phyloP scores from a whole-genome alignment of 805 yeast species.

The Kluyveromyces nonfermentans region DNA sequence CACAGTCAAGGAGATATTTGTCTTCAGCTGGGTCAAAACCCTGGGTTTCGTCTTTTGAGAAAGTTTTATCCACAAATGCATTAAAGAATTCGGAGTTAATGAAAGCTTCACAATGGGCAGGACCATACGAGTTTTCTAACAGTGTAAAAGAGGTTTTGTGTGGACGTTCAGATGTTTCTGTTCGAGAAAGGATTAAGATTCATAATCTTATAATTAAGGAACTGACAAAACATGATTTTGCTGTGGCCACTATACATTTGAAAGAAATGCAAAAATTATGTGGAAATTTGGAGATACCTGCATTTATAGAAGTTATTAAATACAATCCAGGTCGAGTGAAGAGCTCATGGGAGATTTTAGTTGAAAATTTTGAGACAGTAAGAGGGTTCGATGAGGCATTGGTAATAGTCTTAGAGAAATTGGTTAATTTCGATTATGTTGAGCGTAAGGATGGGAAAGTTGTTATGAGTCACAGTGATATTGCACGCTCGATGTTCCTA shows the following conservation, averaged over 20 bases:
- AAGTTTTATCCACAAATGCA: background rate
- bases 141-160: constrained; percentile 9
- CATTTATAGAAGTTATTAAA: constrained; percentile 29
- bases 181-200: constrained; percentile 10
- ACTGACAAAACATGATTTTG: constrained; percentile 23
- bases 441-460: constrained; percentile 29
- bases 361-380: constrained; percentile 12
- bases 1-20: background rate
- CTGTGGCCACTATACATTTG: constrained; percentile 25
- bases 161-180: constrained; percentile 4
- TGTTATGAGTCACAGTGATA: constrained; percentile 10
- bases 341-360: constrained; percentile 40
- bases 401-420: constrained; percentile 27
- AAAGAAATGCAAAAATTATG: constrained; percentile 19
- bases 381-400: constrained; percentile 20
- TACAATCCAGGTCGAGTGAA: constrained; percentile 46
- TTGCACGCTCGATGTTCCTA: constrained; percentile 20
- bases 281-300: constrained; percentile 12
- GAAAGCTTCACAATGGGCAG: constrained; percentile 1
- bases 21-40: background rate
- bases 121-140: constrained; percentile 18
- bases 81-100: background rate
- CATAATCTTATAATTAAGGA: constrained; percentile 25
- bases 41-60: constrained; percentile 1
- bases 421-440: constrained; percentile 31